Percentiles rank a stretch among this genome's conserved stretches.
phyloP scores from a whole-genome alignment of 257 asterid genomes.

The Penstemon eatonii region DNA sequence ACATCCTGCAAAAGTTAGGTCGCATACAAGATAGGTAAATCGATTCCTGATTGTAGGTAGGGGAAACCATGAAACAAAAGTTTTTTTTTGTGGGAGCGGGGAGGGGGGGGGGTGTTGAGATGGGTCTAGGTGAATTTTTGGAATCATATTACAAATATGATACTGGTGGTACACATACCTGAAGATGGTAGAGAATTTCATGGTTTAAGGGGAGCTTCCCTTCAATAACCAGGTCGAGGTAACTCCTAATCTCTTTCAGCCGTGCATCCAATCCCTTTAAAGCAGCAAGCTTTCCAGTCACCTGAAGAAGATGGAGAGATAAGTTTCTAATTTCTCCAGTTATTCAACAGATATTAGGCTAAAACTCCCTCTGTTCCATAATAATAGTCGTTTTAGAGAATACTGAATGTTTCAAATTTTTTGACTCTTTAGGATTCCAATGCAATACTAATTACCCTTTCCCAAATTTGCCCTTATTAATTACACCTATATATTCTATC shows the following conservation, averaged over 20 bases:
- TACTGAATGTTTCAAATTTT: too few species aligned
- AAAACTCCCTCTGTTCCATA: not conserved
- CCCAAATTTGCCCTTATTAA: too few species aligned
- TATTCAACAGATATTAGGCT: not conserved
- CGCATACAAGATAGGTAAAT: constrained; percentile 21
- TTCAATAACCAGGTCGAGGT: constrained; percentile 82
- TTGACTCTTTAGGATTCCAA: too few species aligned
- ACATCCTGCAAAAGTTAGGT: constrained; percentile 63
- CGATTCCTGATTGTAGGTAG: not conserved
- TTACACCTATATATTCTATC: too few species aligned
- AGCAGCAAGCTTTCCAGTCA: constrained; percentile 90
- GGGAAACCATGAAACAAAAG: not conserved
- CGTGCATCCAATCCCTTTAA: constrained; percentile 96
- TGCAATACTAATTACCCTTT: too few species aligned
- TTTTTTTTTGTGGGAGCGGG: not conserved
- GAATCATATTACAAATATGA: too few species aligned
- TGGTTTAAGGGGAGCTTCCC: constrained; percentile 93
- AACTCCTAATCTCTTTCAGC: constrained; percentile 74
- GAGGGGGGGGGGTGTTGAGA: not conserved
- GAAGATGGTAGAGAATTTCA: constrained; percentile 91
- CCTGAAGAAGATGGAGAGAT: constrained; percentile 42
- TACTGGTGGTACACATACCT: constrained; percentile 44
- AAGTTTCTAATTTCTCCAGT: constrained; percentile 16
- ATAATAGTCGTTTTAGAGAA: too few species aligned
- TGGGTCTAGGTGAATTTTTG: not conserved